Percentiles rank a stretch among this genome's conserved stretches.
Evolutionary conservation across 371 early-diverging fungal species (phyloP).

Genomic region (Rhizopus microsporus): DNA sequence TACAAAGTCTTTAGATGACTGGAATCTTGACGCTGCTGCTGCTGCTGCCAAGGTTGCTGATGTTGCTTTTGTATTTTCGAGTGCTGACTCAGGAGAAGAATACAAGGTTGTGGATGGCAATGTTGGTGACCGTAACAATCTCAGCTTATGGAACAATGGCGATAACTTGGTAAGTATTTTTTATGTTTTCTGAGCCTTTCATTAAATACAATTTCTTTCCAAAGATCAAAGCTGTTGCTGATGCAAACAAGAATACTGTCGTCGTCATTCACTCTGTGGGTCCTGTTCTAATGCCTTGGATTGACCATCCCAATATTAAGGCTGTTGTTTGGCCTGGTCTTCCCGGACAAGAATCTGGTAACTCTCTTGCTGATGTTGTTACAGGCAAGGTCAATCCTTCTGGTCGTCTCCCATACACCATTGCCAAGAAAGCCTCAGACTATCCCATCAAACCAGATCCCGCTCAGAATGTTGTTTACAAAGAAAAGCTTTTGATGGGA

Average conservation of each 20-base stretch:
- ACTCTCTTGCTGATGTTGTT: conserved; percentile 59
- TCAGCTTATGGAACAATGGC: conserved; percentile 61
- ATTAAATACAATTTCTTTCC: not conserved
- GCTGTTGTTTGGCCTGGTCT: conserved; percentile 56
- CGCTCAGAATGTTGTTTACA: conserved; percentile 31
- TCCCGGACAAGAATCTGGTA: conserved; percentile 62
- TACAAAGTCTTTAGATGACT: conserved; percentile 36
- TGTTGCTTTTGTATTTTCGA: conserved; percentile 33
- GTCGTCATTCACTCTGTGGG: conserved; percentile 27
- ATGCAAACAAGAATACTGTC: conserved; percentile 51
- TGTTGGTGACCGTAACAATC: conserved; percentile 58
- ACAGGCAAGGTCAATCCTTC: conserved; percentile 64
- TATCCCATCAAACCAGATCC: conserved; percentile 33
- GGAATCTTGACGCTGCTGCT: conserved; percentile 35
- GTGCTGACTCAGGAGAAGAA: conserved; percentile 62
- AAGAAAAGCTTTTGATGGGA: conserved; percentile 57
- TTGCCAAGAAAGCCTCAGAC: conserved; percentile 39
- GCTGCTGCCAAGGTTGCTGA: conserved; percentile 30
- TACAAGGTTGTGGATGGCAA: conserved; percentile 41
- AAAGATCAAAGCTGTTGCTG: conserved; percentile 57
- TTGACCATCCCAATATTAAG: conserved; percentile 28
- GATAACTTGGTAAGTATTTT: conserved; percentile 48
- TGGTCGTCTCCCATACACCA: conserved; percentile 63
- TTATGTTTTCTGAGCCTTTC: not conserved
- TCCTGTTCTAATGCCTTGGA: too few species aligned